Base-by-base conservation (phyloP, 2,329 filamentous ascomycete species). In the Fusarium nisikadoi region DNA sequence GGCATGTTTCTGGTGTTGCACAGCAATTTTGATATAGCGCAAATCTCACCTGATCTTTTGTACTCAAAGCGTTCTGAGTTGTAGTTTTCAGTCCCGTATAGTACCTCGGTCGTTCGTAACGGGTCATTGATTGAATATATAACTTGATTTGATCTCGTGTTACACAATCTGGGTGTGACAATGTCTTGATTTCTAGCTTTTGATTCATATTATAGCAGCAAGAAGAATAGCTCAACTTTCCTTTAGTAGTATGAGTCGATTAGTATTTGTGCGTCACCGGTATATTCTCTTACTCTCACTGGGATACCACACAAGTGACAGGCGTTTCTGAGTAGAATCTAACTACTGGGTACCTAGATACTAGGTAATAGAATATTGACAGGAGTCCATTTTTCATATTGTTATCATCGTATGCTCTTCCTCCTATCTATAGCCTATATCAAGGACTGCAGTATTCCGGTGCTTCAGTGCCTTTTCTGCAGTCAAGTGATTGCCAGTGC, bases 401-500 rank as follows among this genome's bases (percentile, higher is more conserved):
- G 27, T 20, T 8, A 27, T 25, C 23, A 13, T 23, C 12, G 23
- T 10, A 33, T 33, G 9, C 19, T 58, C 8, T 25, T 39, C 19
- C 11, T 42, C n/a, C 43, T 17, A 23, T 23, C n/a, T 4, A 7
- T 19, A 29, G n/a, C 31, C 16, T 39, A 17, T 29, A n/a, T 29
- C 19, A 42, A 17, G 31, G 31, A 43, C 27, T 62, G 25, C 29
- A 27, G 17, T 39, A 36, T 42, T 36, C n/a, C 27, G 29, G 20
- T 27, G 23, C n/a, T 16, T 27, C 25, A 6, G 25, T 46, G 46
- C 31, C 31, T 33, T 27, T 23, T n/a, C 23, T 52, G 25, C 19
- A 35, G 42, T 19, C 2, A 46, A 55, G 41, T 53, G 33, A 50
- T 62, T 47, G 53, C 36, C 70, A 63, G 61, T 70, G 70, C 41